Conservation (phyloP, 2,329 filamentous ascomycete genomes). For the Pseudogymnoascus sp. region DNA sequence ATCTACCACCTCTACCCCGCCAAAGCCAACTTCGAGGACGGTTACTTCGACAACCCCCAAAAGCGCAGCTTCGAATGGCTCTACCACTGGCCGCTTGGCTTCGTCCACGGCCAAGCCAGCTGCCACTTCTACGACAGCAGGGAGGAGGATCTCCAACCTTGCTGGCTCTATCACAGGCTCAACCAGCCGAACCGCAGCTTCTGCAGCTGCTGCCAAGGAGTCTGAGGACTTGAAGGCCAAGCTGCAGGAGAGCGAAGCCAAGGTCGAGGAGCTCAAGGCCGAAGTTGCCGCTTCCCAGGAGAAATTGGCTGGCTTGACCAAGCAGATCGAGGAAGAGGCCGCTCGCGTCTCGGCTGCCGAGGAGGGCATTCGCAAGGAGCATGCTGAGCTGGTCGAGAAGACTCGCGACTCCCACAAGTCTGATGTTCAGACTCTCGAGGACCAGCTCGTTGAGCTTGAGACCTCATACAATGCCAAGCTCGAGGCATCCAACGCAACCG, state of each 20-base stretch:
- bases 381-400: slow-evolving; percentile 40
- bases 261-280: slow-evolving; percentile 49
- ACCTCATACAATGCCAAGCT: slow-evolving; percentile 22
- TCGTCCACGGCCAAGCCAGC: slow-evolving; percentile 26
- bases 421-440: slow-evolving; percentile 40
- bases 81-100: slow-evolving; percentile 28
- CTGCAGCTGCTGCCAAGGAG: slow-evolving; percentile 43
- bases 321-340: slow-evolving; percentile 40
- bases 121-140: slow-evolving; percentile 32
- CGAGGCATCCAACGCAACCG: slow-evolving; percentile 21
- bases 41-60: slow-evolving; percentile 33
- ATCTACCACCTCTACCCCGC: slow-evolving; percentile 26
- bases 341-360: slow-evolving; percentile 32
- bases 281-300: slow-evolving; percentile 49
- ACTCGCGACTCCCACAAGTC: slow-evolving; percentile 44
- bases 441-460: slow-evolving; percentile 16
- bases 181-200: slow-evolving; percentile 26
- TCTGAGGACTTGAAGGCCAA: slow-evolving; percentile 54
- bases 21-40: slow-evolving; percentile 32
- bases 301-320: slow-evolving; percentile 47
- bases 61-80: slow-evolving; percentile 25
- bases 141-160: slow-evolving; percentile 50
- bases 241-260: slow-evolving; percentile 48
- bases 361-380: slow-evolving; percentile 36
- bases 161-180: slow-evolving; percentile 33